Conservation (phyloP, 352 stramenopile genomes). For the Phytophthora syringae region DNA sequence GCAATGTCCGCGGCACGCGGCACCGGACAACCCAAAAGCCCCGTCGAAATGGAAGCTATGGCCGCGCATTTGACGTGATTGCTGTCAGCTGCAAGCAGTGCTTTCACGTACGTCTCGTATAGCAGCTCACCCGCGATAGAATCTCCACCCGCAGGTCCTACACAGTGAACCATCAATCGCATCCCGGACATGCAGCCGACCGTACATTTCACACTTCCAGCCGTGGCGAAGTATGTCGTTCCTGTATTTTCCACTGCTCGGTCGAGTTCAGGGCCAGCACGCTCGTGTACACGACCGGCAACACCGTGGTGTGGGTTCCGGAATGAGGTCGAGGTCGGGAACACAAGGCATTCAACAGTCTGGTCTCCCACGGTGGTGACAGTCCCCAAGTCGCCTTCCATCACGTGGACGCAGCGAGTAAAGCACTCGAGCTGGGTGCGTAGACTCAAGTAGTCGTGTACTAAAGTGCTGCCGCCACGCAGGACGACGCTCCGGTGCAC, state of each 20-base stretch:
- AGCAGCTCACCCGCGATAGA: constrained; percentile 28
- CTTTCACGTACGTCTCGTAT: constrained; percentile 64
- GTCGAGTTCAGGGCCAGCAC: constrained; percentile 43
- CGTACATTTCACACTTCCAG: constrained; percentile 43
- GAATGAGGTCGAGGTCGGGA: constrained; percentile 54
- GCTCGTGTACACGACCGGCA: constrained; percentile 53
- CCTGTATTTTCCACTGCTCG: constrained; percentile 17
- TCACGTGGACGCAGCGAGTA: constrained; percentile 36
- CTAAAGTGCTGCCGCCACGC: constrained; percentile 20
- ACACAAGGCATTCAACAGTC: constrained; percentile 65
- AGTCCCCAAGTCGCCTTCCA: constrained; percentile 50
- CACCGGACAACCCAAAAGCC: constrained; percentile 41
- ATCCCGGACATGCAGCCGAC: constrained; percentile 50
- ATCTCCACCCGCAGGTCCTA: constrained; percentile 30
- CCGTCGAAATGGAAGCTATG: constrained; percentile 68
- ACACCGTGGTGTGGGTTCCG: constrained; percentile 52
- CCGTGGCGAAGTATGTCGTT: not conserved
- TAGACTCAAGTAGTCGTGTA: constrained; percentile 54
- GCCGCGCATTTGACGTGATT: constrained; percentile 50
- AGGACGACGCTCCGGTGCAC: constrained; percentile 23
- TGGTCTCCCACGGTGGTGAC: constrained; percentile 36
- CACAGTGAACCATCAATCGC: constrained; percentile 66
- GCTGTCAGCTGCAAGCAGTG: constrained; percentile 38
- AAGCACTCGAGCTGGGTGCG: constrained; percentile 51
- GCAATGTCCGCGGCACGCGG: constrained; percentile 44